Evolutionary conservation across 768 basidiomycete genomes (phyloP).

Genomic region (Amanita brunnescens): DNA sequence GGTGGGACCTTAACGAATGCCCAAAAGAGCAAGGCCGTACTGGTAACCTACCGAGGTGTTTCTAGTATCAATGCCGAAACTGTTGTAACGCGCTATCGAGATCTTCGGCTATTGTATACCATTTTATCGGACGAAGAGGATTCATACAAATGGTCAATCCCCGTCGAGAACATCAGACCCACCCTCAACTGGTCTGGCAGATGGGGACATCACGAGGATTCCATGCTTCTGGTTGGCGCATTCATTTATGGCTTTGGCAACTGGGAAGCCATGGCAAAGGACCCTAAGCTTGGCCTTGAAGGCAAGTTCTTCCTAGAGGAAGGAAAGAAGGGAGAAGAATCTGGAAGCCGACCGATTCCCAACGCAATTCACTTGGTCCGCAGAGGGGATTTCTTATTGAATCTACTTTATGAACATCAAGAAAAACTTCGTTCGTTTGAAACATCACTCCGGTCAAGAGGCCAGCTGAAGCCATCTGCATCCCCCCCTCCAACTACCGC

Average conservation of each 20-base stretch:
- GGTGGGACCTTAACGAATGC: slow-evolving; percentile 89
- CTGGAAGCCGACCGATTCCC: slow-evolving; percentile 81
- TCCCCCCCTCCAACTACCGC: slow-evolving; percentile 69
- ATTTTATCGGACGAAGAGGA: slow-evolving; percentile 69
- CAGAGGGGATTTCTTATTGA: slow-evolving; percentile 87
- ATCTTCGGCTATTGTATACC: slow-evolving; percentile 81
- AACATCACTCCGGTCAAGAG: slow-evolving; percentile 64
- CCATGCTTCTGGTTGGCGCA: slow-evolving; percentile 91
- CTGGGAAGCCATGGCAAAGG: slow-evolving; percentile 94
- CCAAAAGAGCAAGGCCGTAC: slow-evolving; percentile 94
- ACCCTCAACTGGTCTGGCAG: slow-evolving; percentile 95
- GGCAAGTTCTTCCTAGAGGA: slow-evolving; percentile 99
- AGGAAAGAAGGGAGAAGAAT: slow-evolving; percentile 88
- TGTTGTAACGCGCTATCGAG: slow-evolving; percentile 79
- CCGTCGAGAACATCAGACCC: slow-evolving; percentile 87
- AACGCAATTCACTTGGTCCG: slow-evolving; percentile 98
- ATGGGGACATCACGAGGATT: slow-evolving; percentile 89
- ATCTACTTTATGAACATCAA: slow-evolving; percentile 78
- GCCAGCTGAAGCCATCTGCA: slow-evolving; percentile 59
- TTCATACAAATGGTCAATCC: slow-evolving; percentile 76
- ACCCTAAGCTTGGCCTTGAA: slow-evolving; percentile 68
- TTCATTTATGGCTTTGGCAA: slow-evolving; percentile 91
- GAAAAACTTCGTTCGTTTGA: slow-evolving; percentile 89
- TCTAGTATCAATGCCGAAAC: slow-evolving; percentile 97
- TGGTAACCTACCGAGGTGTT: slow-evolving; percentile 85